These are phyloP conservation scores for Elsinoe necatrix DNA, from an alignment of 2,329 filamentous ascomycete genomes.

Conservation along the genomic window DNA sequence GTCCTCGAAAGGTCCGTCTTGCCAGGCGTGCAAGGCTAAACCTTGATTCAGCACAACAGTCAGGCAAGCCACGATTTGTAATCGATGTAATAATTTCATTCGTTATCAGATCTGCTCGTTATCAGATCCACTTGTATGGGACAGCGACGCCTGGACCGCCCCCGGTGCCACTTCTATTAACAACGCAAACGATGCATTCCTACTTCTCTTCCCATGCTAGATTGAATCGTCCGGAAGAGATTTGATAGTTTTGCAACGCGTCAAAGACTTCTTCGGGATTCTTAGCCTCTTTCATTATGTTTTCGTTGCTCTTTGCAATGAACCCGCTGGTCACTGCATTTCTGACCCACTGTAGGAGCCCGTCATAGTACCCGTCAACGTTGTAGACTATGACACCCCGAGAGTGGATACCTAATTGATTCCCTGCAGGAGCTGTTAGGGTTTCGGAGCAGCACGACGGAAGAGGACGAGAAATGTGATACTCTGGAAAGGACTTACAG, in stretches of 20 bases:
- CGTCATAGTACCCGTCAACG: constrained; percentile 86
- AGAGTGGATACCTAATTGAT: constrained; percentile 87
- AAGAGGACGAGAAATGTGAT: constrained; percentile 30
- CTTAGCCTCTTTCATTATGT: constrained; percentile 70
- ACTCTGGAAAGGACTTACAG: constrained; percentile 39
- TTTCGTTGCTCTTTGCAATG: constrained; percentile 58
- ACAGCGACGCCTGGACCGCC: neutral
- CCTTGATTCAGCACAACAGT: neutral
- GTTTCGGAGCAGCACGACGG: neutral
- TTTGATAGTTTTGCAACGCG: constrained; percentile 64
- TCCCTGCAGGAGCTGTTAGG: constrained; percentile 32
- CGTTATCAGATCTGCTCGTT: neutral
- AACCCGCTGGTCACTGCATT: constrained; percentile 70
- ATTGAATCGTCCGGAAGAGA: constrained; percentile 66
- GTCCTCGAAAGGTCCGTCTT: neutral
- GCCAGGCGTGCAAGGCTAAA: neutral
- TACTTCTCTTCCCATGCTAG: constrained; percentile 69
- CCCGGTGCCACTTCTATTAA: neutral
- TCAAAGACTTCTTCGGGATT: constrained; percentile 63
- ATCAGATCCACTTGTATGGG: constrained; percentile 5
- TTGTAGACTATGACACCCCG: constrained; percentile 75
- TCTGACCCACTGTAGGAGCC: constrained; percentile 71
- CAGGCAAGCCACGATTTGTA: neutral
- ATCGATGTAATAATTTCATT: neutral
- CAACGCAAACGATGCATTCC: constrained; percentile 20